Conservation (phyloP, 2,329 filamentous ascomycete genomes). For the Stenocarpella maydis region DNA sequence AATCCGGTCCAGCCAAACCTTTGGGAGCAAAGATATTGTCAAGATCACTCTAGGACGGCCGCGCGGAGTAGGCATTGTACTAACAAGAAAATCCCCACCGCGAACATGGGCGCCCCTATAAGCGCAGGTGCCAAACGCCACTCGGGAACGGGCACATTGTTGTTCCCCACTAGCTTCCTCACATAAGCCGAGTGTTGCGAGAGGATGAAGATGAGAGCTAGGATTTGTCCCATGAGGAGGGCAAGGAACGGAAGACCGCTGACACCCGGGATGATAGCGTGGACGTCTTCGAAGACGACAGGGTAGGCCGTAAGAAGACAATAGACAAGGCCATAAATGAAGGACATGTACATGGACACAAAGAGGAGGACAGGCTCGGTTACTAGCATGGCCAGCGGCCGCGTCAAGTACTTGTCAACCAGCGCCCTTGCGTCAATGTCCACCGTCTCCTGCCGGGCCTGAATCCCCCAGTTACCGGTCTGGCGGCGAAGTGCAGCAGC, state of each 20-base stretch:
- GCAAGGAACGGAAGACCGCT: slow-evolving; percentile 44
- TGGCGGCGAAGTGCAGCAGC: slow-evolving; percentile 19
- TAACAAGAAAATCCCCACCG: slow-evolving; percentile 47
- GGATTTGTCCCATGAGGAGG: slow-evolving; percentile 37
- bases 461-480: slow-evolving; percentile 40
- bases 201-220: slow-evolving; percentile 39
- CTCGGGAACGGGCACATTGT: slow-evolving; percentile 37
- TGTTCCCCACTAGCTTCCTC: slow-evolving; percentile 35
- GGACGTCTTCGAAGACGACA: slow-evolving; percentile 41
- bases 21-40: background rate
- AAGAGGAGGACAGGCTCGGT: slow-evolving; percentile 63
- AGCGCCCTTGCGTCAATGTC: slow-evolving; percentile 32
- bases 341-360: slow-evolving; percentile 42
- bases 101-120: slow-evolving; percentile 43
- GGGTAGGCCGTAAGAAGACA: slow-evolving; percentile 32
- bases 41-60: background rate
- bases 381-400: slow-evolving; percentile 49
- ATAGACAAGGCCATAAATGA: slow-evolving; percentile 34
- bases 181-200: slow-evolving; percentile 41
- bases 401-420: slow-evolving; percentile 36
- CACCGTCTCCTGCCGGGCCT: slow-evolving; percentile 27
- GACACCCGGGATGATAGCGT: slow-evolving; percentile 42
- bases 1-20: slow-evolving; percentile 39
- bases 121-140: slow-evolving; percentile 38
- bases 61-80: background rate